Base-by-base conservation (phyloP, 73 alveolate species). In the Paramecium primaurelia region DNA sequence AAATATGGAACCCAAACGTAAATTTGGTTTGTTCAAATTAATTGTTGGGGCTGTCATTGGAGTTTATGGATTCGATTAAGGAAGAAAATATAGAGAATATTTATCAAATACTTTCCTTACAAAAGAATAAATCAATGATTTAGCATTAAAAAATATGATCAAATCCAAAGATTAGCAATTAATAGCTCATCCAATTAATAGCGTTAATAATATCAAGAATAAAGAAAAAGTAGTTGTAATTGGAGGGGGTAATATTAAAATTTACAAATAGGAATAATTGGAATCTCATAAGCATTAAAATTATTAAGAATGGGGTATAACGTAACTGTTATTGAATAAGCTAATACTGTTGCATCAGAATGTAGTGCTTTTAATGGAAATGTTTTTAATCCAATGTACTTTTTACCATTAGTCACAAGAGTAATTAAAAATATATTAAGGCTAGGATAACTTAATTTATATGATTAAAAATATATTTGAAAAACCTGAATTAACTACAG, bases 261-360 rank as follows among this genome's bases (percentile, higher is more conserved):
- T 64, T 14, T 14, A 28, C 10, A 64, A 5, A 28, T 64, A 45
- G 91, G 91, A 47, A 44, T 80, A 40, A 80, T 80, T 80, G 91
- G 91, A 80, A 80, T 80, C 49, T 40, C 75, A 12, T 80, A 80
- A 80, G 71, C 91, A 10, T 45, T 80, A 49, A 80, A 80, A 25
- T 8, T 80, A 20, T 49, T 80, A 45, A 28, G 58, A 49, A 44
- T 32, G 34, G 91, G 91, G 2, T 45, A 44, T 47, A 80, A 49
- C 12, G 91, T 80, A 44, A 80, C 44, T 3, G 58, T 80, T 0
- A 47, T 80, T n/a, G 91, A 80, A 26, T 32, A 80, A 44, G 73
- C 47, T 0, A 9, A 12, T 9, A 42, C 47, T 22, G 91, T 49
- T 38, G 91, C 91, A 8, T 26, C 44, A 0, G 71, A 80, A 10